Conservation (phyloP, 108 stramenopile species). For the Pseudonitzschia multiseries region DNA sequence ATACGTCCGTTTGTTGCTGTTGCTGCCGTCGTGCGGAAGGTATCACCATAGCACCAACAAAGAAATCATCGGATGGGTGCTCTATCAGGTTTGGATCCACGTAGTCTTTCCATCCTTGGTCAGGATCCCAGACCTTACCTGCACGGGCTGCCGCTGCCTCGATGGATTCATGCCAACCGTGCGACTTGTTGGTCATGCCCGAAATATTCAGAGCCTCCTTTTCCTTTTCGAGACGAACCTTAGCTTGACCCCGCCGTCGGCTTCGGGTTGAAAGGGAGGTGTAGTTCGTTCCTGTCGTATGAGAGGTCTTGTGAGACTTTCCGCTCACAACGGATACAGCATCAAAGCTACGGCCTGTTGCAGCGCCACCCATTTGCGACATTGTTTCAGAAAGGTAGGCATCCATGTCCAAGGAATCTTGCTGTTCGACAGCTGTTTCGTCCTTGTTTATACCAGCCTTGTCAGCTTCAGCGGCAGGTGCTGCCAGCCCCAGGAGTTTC, state of each 20-base stretch:
- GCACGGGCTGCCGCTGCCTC: constrained; percentile 53
- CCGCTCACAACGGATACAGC: constrained; percentile 38
- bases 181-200: constrained; percentile 20
- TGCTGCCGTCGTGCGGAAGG: neutral
- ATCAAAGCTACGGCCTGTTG: constrained; percentile 23
- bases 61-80: neutral
- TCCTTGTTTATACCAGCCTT: neutral
- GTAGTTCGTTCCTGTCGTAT: constrained; percentile 25
- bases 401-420: constrained; percentile 29
- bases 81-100: constrained; percentile 32
- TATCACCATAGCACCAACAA: neutral
- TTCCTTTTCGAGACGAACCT: constrained; percentile 36
- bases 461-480: neutral
- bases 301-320: constrained; percentile 43
- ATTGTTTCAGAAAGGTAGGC: constrained; percentile 43
- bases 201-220: constrained; percentile 34
- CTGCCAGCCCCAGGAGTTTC: constrained; percentile 10
- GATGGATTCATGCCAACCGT: constrained; percentile 80
- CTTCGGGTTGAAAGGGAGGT: constrained; percentile 47
- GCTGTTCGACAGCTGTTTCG: constrained; percentile 10
- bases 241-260: constrained; percentile 71
- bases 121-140: constrained; percentile 67
- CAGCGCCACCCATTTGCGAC: constrained; percentile 11
- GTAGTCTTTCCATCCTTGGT: constrained; percentile 68
- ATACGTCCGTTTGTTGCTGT: neutral